Evolutionary conservation across 2,329 filamentous ascomycete species (phyloP).

Genomic region (Diaporthe citriasiana): DNA sequence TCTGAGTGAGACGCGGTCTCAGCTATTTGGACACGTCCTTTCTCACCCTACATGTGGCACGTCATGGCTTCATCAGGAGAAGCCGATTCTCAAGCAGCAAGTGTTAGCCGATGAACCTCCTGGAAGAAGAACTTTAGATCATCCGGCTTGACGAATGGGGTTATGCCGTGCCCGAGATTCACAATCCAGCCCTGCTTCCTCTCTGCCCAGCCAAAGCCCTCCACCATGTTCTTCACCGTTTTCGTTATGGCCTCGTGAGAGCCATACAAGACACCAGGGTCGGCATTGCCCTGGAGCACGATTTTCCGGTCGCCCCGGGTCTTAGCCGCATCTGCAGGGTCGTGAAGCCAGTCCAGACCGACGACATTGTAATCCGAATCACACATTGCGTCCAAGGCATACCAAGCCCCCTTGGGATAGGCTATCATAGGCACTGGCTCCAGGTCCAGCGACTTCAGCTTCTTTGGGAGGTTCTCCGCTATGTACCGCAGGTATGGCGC

Average conservation of each 20-base stretch:
- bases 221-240: conserved; percentile 87
- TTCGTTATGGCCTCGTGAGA: conserved; percentile 83
- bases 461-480: conserved; percentile 81
- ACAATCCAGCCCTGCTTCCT: conserved; percentile 96
- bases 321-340: conserved; percentile 85
- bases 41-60: not conserved
- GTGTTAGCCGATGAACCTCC: conserved; percentile 84
- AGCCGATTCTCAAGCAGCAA: conserved; percentile 48
- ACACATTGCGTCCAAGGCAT: conserved; percentile 89
- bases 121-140: conserved; percentile 94
- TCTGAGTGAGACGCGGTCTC: not conserved
- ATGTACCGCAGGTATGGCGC: conserved; percentile 91
- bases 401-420: conserved; percentile 98
- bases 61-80: not conserved
- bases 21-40: not conserved
- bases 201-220: conserved; percentile 81
- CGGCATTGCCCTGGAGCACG: conserved; percentile 94
- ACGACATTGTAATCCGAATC: conserved; percentile 93
- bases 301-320: conserved; percentile 81
- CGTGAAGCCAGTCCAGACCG: conserved; percentile 94
- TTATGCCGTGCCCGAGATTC: conserved; percentile 96
- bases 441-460: conserved; percentile 79
- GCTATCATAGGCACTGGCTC: conserved; percentile 95
- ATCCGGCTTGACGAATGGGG: conserved; percentile 93
- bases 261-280: conserved; percentile 93